These are phyloP conservation scores for Hapsidospora chrysogenum DNA, from an alignment of 495 filamentous ascomycete genomes.

Conservation along the genomic window DNA sequence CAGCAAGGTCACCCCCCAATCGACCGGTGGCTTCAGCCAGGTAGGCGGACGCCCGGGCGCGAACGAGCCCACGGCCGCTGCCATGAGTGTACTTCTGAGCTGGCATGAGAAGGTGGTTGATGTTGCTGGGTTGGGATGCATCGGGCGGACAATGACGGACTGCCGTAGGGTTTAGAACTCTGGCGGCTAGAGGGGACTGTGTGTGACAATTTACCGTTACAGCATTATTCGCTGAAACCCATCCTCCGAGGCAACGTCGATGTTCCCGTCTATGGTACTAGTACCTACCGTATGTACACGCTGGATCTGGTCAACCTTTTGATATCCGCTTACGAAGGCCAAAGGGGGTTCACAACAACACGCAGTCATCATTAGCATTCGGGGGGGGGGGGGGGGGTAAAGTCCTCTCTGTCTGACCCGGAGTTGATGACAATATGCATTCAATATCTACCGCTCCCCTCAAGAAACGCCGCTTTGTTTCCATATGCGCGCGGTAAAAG, in stretches of 20 bases:
- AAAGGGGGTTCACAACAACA: no score
- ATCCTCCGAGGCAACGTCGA: no score
- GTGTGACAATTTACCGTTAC: neutral
- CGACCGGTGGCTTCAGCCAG: constrained; percentile 68
- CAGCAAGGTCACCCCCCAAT: constrained; percentile 51
- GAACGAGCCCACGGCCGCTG: constrained; percentile 63
- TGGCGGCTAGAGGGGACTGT: neutral
- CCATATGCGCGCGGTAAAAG: no score
- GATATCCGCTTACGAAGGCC: no score
- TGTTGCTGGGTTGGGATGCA: constrained; percentile 69
- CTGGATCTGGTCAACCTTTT: no score
- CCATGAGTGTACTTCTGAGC: constrained; percentile 83
- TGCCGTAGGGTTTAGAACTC: constrained; percentile 43
- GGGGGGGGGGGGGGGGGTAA: no score
- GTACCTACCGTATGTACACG: no score
- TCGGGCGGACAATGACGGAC: constrained; percentile 84
- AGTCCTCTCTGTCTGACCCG: no score
- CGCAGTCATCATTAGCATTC: no score
- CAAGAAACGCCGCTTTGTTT: constrained; percentile 2
- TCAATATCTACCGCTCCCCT: neutral
- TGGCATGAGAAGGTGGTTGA: constrained; percentile 96
- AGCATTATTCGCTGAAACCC: no score
- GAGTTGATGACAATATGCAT: neutral
- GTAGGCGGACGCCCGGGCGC: constrained; percentile 47
- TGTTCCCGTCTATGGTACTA: no score